These are phyloP conservation scores for Prunella vulgaris DNA, from an alignment of 257 asterid species.

Conservation along the genomic window DNA sequence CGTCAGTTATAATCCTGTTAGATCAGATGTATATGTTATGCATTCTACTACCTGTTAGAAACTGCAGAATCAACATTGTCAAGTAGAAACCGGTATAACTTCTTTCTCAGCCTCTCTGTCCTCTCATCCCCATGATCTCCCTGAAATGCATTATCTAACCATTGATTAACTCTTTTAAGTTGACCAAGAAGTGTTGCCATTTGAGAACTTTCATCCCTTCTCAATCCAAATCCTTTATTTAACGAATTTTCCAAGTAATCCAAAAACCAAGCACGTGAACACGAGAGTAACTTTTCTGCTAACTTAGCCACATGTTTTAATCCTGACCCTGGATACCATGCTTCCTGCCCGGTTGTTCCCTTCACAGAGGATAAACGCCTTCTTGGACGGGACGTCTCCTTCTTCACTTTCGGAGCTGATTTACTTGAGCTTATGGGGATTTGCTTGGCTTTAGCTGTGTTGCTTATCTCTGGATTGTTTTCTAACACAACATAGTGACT, in stretches of 20 bases:
- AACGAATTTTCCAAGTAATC: conserved; percentile 61
- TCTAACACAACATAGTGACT: conserved; percentile 44
- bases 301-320: conserved; percentile 47
- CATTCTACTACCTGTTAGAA: conserved; percentile 33
- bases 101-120: conserved; percentile 52
- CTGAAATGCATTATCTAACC: conserved; percentile 60
- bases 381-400: conserved; percentile 26
- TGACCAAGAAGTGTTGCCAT: conserved; percentile 61
- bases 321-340: conserved; percentile 38
- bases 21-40: conserved; percentile 1
- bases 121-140: conserved; percentile 46
- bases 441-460: conserved; percentile 28
- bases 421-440: conserved; percentile 22
- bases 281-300: conserved; percentile 49
- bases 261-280: conserved; percentile 65
- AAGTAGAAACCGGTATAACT: conserved; percentile 60
- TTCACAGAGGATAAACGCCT: conserved; percentile 22
- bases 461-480: conserved; percentile 28
- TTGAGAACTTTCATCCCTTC: conserved; percentile 36
- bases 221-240: conserved; percentile 38
- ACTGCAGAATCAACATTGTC: conserved; percentile 59
- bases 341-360: conserved; percentile 29
- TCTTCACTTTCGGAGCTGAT: conserved; percentile 25
- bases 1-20: not conserved
- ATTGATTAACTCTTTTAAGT: conserved; percentile 63